These are phyloP conservation scores for Prunus yedoensis DNA, from an alignment of 331 rosid species.

Conservation along the genomic window DNA sequence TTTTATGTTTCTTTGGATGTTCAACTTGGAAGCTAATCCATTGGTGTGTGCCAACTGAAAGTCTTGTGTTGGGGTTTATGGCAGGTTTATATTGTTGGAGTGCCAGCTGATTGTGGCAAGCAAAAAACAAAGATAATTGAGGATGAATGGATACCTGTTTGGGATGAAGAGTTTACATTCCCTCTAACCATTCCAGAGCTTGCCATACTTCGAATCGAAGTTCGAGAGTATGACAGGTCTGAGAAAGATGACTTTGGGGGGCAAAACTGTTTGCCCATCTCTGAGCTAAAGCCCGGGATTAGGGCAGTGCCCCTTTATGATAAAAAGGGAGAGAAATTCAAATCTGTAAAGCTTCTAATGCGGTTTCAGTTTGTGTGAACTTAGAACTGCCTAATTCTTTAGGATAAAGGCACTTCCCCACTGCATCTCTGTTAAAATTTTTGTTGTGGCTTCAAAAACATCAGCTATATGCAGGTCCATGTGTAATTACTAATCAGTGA, in stretches of 20 bases:
- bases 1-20: too few relatives aligned
- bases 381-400: neutral
- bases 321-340: constrained; percentile 54
- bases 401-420: neutral
- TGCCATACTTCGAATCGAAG: constrained; percentile 66
- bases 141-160: too few relatives aligned
- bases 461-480: too few relatives aligned
- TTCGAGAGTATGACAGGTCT: constrained; percentile 66
- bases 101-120: too few relatives aligned
- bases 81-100: too few relatives aligned
- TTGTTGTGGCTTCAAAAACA: too few relatives aligned
- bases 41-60: too few relatives aligned
- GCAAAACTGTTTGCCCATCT: constrained; percentile 73
- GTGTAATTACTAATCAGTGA: too few relatives aligned
- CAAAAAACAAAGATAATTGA: too few relatives aligned
- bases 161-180: constrained; percentile 6
- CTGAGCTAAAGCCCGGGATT: constrained; percentile 66
- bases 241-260: constrained; percentile 89
- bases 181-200: constrained; percentile 71
- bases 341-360: constrained; percentile 72
- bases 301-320: constrained; percentile 60
- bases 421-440: neutral
- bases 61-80: too few relatives aligned
- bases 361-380: constrained; percentile 54
- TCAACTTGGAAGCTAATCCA: too few relatives aligned